phyloP scores from a whole-genome alignment of 768 basidiomycete genomes.

The Dentipellis fragilis region DNA sequence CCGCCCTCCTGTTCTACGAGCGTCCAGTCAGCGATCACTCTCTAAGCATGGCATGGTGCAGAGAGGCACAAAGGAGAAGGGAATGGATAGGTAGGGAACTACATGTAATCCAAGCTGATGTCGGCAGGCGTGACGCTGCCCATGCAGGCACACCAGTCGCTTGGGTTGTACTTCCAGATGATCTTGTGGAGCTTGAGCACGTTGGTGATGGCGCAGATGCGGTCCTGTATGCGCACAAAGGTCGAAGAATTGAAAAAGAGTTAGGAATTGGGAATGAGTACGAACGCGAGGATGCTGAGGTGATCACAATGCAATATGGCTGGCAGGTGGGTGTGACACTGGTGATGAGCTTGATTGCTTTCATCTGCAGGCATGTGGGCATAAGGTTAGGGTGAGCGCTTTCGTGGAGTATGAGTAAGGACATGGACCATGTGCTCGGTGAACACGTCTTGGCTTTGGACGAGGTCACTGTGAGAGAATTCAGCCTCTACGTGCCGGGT shows the following conservation, averaged over 20 bases:
- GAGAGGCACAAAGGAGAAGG: too few species aligned
- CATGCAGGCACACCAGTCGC: slow-evolving; percentile 46
- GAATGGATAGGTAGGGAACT: too few species aligned
- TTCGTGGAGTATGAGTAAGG: too few species aligned
- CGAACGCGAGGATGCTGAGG: too few species aligned
- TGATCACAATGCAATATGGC: too few species aligned
- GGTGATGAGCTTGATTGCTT: slow-evolving; percentile 43
- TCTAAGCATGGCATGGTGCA: too few species aligned
- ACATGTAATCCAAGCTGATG: slow-evolving; percentile 2
- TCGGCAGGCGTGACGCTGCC: neutral
- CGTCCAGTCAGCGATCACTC: too few species aligned
- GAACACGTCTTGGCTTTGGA: slow-evolving; percentile 53
- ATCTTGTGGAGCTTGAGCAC: slow-evolving; percentile 62
- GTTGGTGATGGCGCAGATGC: slow-evolving; percentile 60
- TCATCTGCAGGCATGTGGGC: slow-evolving; percentile 17
- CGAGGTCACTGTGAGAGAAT: slow-evolving; percentile 44
- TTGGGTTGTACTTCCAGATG: slow-evolving; percentile 63
- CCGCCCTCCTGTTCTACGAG: too few species aligned
- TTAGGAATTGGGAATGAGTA: too few species aligned
- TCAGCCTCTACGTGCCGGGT: too few species aligned
- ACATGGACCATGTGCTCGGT: slow-evolving; percentile 45
- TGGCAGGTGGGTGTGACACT: slow-evolving; percentile 51
- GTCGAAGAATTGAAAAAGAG: too few species aligned
- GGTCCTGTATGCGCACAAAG: slow-evolving; percentile 30
- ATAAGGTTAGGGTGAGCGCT: too few species aligned